Evolutionary conservation across 2,329 filamentous ascomycete genomes (phyloP), one percentile per base, ranked within the genome.

Genomic region (Fusarium austroafricanum): DNA sequence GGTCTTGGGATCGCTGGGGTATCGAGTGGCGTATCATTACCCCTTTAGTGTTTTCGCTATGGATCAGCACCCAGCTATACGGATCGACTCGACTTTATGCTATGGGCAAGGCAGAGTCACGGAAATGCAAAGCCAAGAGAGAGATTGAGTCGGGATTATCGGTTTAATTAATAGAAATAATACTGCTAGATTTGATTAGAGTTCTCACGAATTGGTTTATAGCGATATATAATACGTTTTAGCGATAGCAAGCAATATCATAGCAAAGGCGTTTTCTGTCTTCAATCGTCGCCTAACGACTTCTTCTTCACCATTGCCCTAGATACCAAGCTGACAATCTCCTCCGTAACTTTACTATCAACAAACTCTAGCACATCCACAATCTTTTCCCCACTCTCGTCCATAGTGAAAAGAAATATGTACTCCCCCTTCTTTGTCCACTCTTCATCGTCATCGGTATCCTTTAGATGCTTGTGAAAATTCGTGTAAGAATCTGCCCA

Each of bases 61-160:
- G 59, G 59, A 62, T 62, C 2, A 55, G 42, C 0, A 62, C 59
- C 5, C 59, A 62, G 12, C 20, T 62, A 10, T 62, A 62, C 10
- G 57, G 59, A 5, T 42, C 59, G 8, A 42, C 57, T 18, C 47
- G 59, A 20, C 29, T 62, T 2, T 62, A 18, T 31, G n/a, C 37
- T 3, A 62, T 62, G 59, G 59, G 57, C 18, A 47, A 47, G 2
- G 47, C 18, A 15, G 57, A 62, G 17, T 11, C n/a, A 17, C 28
- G 33, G 38, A 45, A 18, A 18, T n/a, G 40, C 7, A 51, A 51
- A n/a, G 35, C 35, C 6, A 61, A 45, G 14, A 10, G 18, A 6
- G 37, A 39, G 6, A 29, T 38, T 3, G 53, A 53, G 8, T 35
- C 31, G 29, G 39, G 12, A 20, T 35, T 33, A 10, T 10, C 8